Evolutionary conservation across 1,284 basidiomycete species (phyloP).

Genomic region (Cryptococcus deneoformans): DNA sequence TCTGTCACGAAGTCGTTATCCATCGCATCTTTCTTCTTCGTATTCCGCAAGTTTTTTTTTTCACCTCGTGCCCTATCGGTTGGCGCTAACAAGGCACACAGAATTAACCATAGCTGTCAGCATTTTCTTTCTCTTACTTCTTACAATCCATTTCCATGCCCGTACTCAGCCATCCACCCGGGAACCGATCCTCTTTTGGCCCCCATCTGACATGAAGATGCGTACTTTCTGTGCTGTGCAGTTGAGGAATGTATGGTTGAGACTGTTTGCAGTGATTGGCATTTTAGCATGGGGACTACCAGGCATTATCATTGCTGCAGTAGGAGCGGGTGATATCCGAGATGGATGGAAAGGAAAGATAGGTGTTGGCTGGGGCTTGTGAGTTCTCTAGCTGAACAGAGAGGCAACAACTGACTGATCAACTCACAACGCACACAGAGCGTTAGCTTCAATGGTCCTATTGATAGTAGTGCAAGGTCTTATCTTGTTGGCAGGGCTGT

Average conservation of each 20-base stretch:
- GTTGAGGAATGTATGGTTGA: constrained; percentile 3
- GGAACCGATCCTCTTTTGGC: background rate
- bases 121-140: constrained; percentile 1
- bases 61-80: too few species aligned
- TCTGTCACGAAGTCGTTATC: constrained; percentile 6
- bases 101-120: background rate
- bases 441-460: constrained; percentile 1
- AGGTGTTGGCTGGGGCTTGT: constrained; percentile 6
- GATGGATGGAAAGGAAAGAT: background rate
- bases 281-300: constrained; percentile 7
- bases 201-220: background rate
- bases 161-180: background rate
- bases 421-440: background rate
- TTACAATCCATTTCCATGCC: constrained; percentile 3
- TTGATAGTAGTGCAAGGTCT: background rate
- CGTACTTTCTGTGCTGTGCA: background rate
- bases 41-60: constrained; percentile 5
- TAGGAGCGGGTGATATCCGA: constrained; percentile 1
- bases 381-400: background rate
- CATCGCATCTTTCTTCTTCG: constrained; percentile 6
- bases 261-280: background rate
- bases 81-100: background rate
- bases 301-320: background rate
- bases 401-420: background rate
- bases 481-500: constrained; percentile 6